phyloP scores from a whole-genome alignment of 1,284 basidiomycete genomes.

The Amylostereum areolatum region DNA sequence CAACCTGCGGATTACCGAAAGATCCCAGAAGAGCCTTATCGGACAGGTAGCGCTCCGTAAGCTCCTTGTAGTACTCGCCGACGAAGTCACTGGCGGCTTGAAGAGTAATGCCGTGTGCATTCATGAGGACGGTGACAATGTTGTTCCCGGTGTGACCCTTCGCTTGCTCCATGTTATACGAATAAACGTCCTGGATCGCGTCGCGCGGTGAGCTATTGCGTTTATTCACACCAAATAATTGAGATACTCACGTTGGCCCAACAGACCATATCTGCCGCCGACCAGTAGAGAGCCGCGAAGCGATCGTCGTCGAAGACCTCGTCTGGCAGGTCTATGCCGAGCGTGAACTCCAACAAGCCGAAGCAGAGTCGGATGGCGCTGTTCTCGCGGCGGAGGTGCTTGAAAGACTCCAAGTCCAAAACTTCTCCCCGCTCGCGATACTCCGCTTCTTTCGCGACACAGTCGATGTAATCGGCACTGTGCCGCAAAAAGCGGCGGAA shows the following conservation, averaged over 20 bases:
- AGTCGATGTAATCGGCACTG: constrained; percentile 50
- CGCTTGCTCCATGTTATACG: constrained; percentile 68
- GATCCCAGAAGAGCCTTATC: constrained; percentile 41
- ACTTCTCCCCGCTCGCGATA: constrained; percentile 51
- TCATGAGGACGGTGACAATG: constrained; percentile 62
- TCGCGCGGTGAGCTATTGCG: background rate
- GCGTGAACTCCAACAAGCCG: constrained; percentile 53
- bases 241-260: constrained; percentile 55
- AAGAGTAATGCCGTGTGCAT: constrained; percentile 40
- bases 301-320: constrained; percentile 49
- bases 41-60: constrained; percentile 43
- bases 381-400: constrained; percentile 55
- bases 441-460: constrained; percentile 52
- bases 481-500: constrained; percentile 46
- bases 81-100: constrained; percentile 58
- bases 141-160: constrained; percentile 65
- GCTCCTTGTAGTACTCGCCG: constrained; percentile 43
- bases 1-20: constrained; percentile 37
- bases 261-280: constrained; percentile 60
- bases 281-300: constrained; percentile 50
- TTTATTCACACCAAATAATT: constrained; percentile 1
- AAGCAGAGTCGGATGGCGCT: constrained; percentile 62
- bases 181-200: constrained; percentile 54
- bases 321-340: constrained; percentile 58
- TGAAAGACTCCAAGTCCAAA: constrained; percentile 46